phyloP scores from a whole-genome alignment of 768 basidiomycete genomes.

The Lactarius hengduanensis region DNA sequence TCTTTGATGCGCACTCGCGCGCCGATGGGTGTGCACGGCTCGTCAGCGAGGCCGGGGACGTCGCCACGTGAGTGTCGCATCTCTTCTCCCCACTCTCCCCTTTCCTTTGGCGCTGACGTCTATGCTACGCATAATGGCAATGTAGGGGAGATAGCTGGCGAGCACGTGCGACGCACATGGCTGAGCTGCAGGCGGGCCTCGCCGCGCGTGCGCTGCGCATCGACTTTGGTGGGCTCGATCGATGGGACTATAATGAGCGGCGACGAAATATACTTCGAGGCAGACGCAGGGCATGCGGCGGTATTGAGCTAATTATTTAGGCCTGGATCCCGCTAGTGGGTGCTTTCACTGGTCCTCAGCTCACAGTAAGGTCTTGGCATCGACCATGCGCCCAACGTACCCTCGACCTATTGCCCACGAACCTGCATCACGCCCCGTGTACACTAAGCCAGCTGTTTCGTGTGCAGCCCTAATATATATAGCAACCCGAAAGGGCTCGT shows the following conservation, averaged over 20 bases:
- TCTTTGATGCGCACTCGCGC: slow-evolving; percentile 70
- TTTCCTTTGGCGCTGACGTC: background rate
- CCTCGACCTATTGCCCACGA: too few species aligned
- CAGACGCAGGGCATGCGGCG: slow-evolving; percentile 28
- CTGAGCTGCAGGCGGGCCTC: slow-evolving; percentile 70
- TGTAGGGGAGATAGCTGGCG: slow-evolving; percentile 81
- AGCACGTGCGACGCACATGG: slow-evolving; percentile 63
- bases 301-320: background rate
- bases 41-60: slow-evolving; percentile 54
- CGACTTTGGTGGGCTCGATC: slow-evolving; percentile 73
- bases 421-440: background rate
- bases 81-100: background rate
- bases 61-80: slow-evolving; percentile 60
- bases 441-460: background rate
- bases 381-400: too few species aligned
- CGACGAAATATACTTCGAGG: slow-evolving; percentile 63
- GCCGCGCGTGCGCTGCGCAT: slow-evolving; percentile 60
- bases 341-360: background rate
- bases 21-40: slow-evolving; percentile 63
- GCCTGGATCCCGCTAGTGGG: too few species aligned
- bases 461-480: background rate
- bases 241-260: slow-evolving; percentile 67
- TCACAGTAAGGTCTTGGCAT: too few species aligned
- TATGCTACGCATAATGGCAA: background rate
- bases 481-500: slow-evolving; percentile 23